phyloP scores from a whole-genome alignment of 768 basidiomycete species.

The Naematelia aurantialba region DNA sequence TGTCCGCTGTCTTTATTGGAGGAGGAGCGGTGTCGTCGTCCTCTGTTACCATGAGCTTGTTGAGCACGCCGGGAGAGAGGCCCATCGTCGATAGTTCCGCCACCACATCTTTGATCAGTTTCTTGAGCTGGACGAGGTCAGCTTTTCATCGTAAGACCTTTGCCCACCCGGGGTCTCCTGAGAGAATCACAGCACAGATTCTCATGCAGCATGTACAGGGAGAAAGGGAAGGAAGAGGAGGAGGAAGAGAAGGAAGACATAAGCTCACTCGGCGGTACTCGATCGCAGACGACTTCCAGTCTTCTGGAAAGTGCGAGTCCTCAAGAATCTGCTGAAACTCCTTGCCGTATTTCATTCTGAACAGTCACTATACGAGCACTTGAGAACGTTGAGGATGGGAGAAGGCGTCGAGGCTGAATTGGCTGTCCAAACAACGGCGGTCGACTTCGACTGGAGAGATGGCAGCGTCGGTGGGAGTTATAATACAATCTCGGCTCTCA shows the following conservation, averaged over 20 bases:
- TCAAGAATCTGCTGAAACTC: slow-evolving; percentile 51
- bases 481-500: no score
- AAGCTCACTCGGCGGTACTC: slow-evolving; percentile 70
- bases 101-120: slow-evolving; percentile 77
- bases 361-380: no score
- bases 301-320: slow-evolving; percentile 62
- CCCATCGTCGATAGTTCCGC: slow-evolving; percentile 72
- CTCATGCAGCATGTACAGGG: no score
- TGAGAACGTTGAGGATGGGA: no score
- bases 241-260: not conserved
- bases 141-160: not conserved
- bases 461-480: no score
- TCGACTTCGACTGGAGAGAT: no score
- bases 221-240: not conserved
- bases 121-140: slow-evolving; percentile 89
- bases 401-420: no score
- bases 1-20: slow-evolving; percentile 7
- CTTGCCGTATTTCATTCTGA: slow-evolving; percentile 52
- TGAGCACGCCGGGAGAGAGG: slow-evolving; percentile 53
- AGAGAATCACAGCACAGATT: not conserved
- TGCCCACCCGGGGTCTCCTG: not conserved
- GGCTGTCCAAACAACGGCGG: no score
- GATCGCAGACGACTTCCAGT: slow-evolving; percentile 71
- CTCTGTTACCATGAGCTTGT: slow-evolving; percentile 52
- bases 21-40: slow-evolving; percentile 7